Evolutionary conservation across 2,329 filamentous ascomycete genomes (phyloP).

Genomic region (Phialemonium atrogriseum): DNA sequence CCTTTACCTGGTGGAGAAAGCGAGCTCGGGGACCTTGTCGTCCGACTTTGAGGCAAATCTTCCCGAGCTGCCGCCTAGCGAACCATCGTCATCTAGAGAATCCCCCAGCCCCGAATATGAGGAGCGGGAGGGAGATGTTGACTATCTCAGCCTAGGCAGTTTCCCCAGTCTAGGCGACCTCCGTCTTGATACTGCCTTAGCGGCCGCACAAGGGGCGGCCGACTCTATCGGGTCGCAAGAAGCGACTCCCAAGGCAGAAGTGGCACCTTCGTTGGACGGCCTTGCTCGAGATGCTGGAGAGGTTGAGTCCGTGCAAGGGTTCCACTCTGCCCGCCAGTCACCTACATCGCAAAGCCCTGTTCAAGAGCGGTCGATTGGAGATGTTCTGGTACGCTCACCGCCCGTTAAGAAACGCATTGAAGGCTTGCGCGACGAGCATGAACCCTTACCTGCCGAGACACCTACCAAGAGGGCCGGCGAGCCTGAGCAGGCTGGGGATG

Average conservation of each 20-base stretch:
- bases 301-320: constrained; percentile 1
- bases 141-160: constrained; percentile 11
- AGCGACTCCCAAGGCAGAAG: constrained; percentile 50
- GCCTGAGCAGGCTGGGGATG: constrained; percentile 26
- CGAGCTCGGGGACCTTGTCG: constrained; percentile 22
- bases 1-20: constrained; percentile 69
- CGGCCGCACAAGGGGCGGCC: constrained; percentile 11
- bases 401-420: too few species aligned
- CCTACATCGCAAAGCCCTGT: constrained; percentile 1
- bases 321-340: constrained; percentile 2
- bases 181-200: constrained; percentile 10
- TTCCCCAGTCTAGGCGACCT: constrained; percentile 1
- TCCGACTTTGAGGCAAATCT: constrained; percentile 28
- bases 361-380: constrained; percentile 3
- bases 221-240: constrained; percentile 55
- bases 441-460: neutral
- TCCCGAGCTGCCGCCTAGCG: constrained; percentile 41
- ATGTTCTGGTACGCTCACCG: too few species aligned
- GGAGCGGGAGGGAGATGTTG: constrained; percentile 19
- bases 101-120: constrained; percentile 24
- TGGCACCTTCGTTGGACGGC: neutral
- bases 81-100: constrained; percentile 23
- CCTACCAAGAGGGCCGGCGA: constrained; percentile 12
- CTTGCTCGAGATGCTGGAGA: neutral
- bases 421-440: too few species aligned